Conservation (phyloP, 2,329 filamentous ascomycete species). For the Cadophora gregata region DNA sequence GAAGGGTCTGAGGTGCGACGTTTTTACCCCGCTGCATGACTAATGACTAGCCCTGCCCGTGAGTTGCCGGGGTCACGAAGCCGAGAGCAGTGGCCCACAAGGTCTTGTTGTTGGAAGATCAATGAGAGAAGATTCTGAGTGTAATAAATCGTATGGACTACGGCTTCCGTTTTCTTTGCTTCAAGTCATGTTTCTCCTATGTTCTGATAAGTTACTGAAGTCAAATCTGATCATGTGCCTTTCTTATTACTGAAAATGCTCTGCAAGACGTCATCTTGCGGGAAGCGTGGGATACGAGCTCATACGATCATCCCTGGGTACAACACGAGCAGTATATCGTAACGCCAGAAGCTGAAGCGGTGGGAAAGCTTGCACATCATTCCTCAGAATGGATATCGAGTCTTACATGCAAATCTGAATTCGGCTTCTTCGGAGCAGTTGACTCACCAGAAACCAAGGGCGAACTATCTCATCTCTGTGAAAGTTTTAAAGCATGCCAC, state of each 20-base stretch:
- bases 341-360: not conserved
- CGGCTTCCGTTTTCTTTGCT: not conserved
- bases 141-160: no score
- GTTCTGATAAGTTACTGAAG: no score
- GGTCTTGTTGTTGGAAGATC: no score
- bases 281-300: not conserved
- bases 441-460: not conserved
- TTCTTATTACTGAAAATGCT: no score
- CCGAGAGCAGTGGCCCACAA: no score
- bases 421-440: slow-evolving; percentile 8
- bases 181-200: no score
- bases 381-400: not conserved
- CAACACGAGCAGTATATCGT: not conserved
- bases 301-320: not conserved
- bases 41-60: not conserved
- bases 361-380: not conserved
- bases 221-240: no score
- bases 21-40: not conserved
- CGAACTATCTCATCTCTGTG: slow-evolving; percentile 11
- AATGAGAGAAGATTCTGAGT: no score
- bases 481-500: not conserved
- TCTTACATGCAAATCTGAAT: not conserved
- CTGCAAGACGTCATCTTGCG: not conserved
- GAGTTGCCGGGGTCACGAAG: no score
- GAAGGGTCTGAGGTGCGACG: not conserved